Conservation (phyloP, 305 asterid genomes). For the Fraxinus dipetala region DNA sequence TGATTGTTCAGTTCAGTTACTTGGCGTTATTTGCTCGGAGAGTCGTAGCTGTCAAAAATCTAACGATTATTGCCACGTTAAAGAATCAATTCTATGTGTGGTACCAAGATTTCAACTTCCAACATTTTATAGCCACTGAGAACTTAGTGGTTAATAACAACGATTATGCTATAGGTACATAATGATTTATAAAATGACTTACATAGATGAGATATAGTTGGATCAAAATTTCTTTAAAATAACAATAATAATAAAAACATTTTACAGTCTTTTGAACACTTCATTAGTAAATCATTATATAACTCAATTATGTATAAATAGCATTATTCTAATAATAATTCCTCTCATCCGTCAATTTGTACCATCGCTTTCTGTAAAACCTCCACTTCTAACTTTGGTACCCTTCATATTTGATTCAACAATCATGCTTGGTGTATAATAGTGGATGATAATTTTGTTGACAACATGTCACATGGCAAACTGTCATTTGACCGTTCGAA, state of each 20-base stretch:
- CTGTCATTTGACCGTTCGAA: too few relatives aligned
- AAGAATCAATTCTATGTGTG: neutral
- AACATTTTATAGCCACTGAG: conserved; percentile 24
- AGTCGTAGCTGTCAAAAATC: conserved; percentile 22
- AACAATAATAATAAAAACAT: too few relatives aligned
- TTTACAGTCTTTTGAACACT: too few relatives aligned
- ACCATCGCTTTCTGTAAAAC: neutral
- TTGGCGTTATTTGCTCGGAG: conserved; percentile 17
- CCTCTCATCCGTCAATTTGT: neutral
- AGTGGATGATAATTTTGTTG: too few relatives aligned
- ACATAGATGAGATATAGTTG: too few relatives aligned
- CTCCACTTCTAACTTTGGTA: neutral
- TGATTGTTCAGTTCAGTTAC: conserved; percentile 28
- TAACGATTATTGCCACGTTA: conserved; percentile 24
- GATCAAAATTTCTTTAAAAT: too few relatives aligned
- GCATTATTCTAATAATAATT: neutral
- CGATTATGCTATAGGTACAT: too few relatives aligned
- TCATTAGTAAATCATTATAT: too few relatives aligned
- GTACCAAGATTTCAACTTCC: conserved; percentile 13
- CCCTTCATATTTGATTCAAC: neutral
- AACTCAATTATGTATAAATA: too few relatives aligned
- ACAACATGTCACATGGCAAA: too few relatives aligned
- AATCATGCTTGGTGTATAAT: too few relatives aligned
- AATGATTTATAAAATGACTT: too few relatives aligned
- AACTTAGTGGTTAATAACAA: conserved; percentile 21